Evolutionary conservation across 176 grass and related monocot species (phyloP), one percentile per base, ranked within the genome.

Genomic region (Areca catechu): DNA sequence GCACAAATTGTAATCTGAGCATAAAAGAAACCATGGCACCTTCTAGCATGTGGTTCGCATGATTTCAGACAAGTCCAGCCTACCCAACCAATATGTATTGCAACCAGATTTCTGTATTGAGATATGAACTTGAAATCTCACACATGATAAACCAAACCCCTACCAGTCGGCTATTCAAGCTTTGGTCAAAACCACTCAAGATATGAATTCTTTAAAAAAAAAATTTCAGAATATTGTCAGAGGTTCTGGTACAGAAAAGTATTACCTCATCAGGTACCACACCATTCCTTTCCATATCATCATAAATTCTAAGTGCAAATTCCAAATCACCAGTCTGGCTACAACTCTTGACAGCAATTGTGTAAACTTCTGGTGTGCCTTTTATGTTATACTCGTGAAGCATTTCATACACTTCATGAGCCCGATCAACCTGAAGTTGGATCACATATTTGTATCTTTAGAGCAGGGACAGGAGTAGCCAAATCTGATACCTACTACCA

Each of bases 341-440:
- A 80, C 92, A 97, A 72, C 86, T 97, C 79, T 83, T 87, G 25
- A 87, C 58, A 61, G 92, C 92, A 72, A 97, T 97, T 58, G 92
- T 97, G 63, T 97, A 90, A 73, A 97, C 92, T 73, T 90, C 86
- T 63, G 88, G 70, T 15, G 92, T 87, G 24, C 92, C 92, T 57
- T 73, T 90, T 88, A 97, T 97, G 70, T 79, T 66, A 57, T 90
- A 88, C 58, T 88, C 77, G 21, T 85, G 74, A 73, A 90, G 86
- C 86, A 97, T 97, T 82, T 79, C 88, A 63, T 97, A 97, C 16
- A 97, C 86, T 71, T 97, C 92, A 53, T 65, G 74, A 73, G 77
- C 86, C 63, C 74, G 83, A 77, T 88, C 69, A 62, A 85, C 83
- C 92, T 97, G 74, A 58, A 76, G 7, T 51, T 62, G 54, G 22